Evolutionary conservation across 345 rosid genomes (phyloP).

Genomic region (Odontarrhena argentea): DNA sequence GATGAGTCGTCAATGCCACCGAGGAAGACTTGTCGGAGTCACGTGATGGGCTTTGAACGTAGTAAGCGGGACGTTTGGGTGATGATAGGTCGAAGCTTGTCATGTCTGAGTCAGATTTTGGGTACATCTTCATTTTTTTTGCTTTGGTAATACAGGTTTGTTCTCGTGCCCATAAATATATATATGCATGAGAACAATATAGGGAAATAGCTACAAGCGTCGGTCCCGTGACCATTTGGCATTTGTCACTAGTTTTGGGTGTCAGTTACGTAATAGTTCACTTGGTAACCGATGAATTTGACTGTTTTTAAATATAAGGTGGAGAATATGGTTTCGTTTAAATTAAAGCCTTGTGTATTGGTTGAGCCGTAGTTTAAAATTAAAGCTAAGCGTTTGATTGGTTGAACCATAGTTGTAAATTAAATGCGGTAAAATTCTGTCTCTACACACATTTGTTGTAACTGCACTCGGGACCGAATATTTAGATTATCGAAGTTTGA

Average conservation of each 20-base stretch:
- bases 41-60: conserved; percentile 79
- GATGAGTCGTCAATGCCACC: conserved; percentile 50
- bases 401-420: no score
- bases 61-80: conserved; percentile 67
- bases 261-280: conserved; percentile 22
- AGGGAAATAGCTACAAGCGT: conserved; percentile 34
- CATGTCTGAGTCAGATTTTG: conserved; percentile 72
- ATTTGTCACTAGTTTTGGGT: conserved; percentile 31
- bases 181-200: conserved; percentile 34
- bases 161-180: conserved; percentile 34
- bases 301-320: background rate
- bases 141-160: background rate
- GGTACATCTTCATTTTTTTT: conserved; percentile 43
- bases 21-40: conserved; percentile 86
- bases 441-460: no score
- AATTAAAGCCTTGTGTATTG: no score
- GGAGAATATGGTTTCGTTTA: no score
- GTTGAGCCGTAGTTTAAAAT: no score
- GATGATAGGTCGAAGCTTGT: conserved; percentile 75
- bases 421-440: no score
- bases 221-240: conserved; percentile 33
- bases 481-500: no score
- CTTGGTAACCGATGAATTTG: conserved; percentile 27
- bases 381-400: no score
- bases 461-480: no score